Conservation (phyloP, 805 yeast species). For the Tanozyma kutaoensis region DNA sequence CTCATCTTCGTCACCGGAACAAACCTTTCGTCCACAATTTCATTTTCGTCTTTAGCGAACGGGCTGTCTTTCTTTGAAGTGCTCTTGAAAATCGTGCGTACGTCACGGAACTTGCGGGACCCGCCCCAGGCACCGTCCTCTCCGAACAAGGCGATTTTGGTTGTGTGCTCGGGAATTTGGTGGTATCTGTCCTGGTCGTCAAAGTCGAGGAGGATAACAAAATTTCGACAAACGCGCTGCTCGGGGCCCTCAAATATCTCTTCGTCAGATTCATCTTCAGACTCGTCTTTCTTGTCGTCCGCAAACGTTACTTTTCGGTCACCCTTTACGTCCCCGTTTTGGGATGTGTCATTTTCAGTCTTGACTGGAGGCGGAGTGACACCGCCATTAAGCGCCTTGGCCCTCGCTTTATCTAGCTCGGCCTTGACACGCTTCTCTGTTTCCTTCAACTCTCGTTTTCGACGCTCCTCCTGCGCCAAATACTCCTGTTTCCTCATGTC, state of each 20-base stretch:
- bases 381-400: no score
- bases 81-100: constrained; percentile 29
- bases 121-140: constrained; percentile 39
- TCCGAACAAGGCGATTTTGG: constrained; percentile 42
- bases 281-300: constrained; percentile 1
- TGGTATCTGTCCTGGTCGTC: constrained; percentile 15
- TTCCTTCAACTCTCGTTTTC: background rate
- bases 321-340: background rate
- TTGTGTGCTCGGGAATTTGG: constrained; percentile 8
- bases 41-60: constrained; percentile 18
- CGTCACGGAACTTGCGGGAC: constrained; percentile 38
- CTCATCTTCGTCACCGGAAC: constrained; percentile 18
- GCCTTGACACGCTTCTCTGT: background rate
- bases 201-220: constrained; percentile 40
- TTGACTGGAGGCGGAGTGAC: background rate
- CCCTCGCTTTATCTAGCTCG: background rate
- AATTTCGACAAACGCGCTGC: constrained; percentile 44
- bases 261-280: constrained; percentile 1
- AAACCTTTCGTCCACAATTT: constrained; percentile 17
- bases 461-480: constrained; percentile 3
- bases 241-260: constrained; percentile 51
- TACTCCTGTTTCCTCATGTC: constrained; percentile 9
- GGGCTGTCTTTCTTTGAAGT: constrained; percentile 26
- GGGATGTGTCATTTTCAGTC: background rate
- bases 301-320: constrained; percentile 1